These are phyloP conservation scores for Metarhizium sp. DNA, from an alignment of 2,329 filamentous ascomycete species.

Conservation along the genomic window DNA sequence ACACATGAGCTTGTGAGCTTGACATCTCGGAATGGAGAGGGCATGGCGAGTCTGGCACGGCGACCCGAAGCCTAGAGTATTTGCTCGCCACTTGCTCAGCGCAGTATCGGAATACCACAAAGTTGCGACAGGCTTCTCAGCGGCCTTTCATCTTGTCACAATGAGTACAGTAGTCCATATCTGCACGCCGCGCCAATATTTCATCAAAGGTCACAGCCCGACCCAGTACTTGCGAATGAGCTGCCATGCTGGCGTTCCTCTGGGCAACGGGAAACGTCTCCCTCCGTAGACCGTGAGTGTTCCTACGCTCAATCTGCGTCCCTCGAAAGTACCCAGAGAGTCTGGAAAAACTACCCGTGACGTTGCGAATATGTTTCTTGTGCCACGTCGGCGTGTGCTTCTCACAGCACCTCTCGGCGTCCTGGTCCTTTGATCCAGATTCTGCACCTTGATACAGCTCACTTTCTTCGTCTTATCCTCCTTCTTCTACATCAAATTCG, in stretches of 20 bases:
- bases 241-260: background rate
- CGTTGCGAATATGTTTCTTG: background rate
- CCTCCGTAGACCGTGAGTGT: background rate
- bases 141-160: background rate
- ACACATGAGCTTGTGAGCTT: too few relatives aligned
- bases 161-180: background rate
- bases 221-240: background rate
- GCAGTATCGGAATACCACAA: too few relatives aligned
- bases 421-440: background rate
- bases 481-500: background rate
- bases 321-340: background rate
- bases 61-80: too few relatives aligned
- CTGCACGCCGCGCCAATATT: background rate
- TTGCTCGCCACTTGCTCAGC: too few relatives aligned
- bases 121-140: background rate
- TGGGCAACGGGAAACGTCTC: background rate
- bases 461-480: background rate
- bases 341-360: background rate
- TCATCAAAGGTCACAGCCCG: background rate
- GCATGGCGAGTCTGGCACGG: too few relatives aligned
- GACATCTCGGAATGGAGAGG: too few relatives aligned
- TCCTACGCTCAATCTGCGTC: background rate
- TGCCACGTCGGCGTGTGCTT: background rate
- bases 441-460: background rate
- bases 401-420: background rate